Evolutionary conservation across 305 asterid genomes (phyloP).

Genomic region (Salvia sclarea): DNA sequence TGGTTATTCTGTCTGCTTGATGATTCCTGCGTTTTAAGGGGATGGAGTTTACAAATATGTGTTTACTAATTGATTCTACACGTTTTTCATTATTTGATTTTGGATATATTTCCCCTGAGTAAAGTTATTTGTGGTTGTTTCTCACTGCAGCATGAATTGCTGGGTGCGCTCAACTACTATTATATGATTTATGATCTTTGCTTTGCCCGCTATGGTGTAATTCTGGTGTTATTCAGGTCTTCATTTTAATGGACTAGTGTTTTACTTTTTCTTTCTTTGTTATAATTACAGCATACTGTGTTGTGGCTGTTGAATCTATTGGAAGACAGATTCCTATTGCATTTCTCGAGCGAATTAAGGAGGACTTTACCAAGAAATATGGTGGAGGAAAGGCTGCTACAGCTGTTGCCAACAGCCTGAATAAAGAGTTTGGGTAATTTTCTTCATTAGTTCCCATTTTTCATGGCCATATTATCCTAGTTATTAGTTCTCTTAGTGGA

Average conservation of each 20-base stretch:
- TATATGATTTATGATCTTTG: background rate
- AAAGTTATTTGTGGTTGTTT: background rate
- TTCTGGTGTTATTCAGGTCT: no score
- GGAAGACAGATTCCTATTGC: conserved; percentile 73
- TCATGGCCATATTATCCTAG: background rate
- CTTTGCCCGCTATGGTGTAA: background rate
- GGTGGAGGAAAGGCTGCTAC: conserved; percentile 79
- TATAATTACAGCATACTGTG: conserved; percentile 69
- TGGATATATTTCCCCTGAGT: background rate
- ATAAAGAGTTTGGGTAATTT: conserved; percentile 62
- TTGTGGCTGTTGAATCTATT: conserved; percentile 68
- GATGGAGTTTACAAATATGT: background rate
- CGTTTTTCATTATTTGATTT: background rate
- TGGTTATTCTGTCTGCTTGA: background rate
- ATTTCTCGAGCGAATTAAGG: conserved; percentile 66
- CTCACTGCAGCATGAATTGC: conserved; percentile 9
- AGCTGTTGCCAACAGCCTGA: conserved; percentile 64
- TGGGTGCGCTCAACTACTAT: background rate
- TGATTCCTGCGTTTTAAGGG: conserved; percentile 12
- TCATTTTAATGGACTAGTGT: no score
- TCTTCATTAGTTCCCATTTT: background rate
- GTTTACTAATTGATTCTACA: background rate
- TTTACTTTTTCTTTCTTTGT: no score
- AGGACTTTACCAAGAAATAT: conserved; percentile 67
- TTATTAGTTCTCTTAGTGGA: conserved; percentile 1